Percentiles rank a stretch among this genome's conserved stretches.
These are phyloP conservation scores for Euphorbia celastroides DNA, from an alignment of 441 rosid genomes.

Conservation along the genomic window DNA sequence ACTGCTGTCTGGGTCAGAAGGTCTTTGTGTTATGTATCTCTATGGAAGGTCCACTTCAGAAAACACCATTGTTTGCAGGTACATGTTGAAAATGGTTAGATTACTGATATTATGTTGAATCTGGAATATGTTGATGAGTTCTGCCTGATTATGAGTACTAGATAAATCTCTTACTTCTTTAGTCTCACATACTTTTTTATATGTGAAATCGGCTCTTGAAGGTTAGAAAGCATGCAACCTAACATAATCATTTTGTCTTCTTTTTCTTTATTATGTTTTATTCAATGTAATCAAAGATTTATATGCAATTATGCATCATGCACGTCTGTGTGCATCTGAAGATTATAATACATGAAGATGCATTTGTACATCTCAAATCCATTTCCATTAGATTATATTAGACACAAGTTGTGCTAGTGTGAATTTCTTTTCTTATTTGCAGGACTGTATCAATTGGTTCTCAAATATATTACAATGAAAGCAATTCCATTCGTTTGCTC, in stretches of 20 bases:
- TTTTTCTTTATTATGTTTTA: background rate
- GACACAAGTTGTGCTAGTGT: slow-evolving; percentile 8
- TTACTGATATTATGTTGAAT: background rate
- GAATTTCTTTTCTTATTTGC: slow-evolving; percentile 15
- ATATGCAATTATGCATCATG: no score
- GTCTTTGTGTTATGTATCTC: slow-evolving; percentile 66
- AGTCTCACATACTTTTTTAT: background rate
- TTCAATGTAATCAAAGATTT: background rate
- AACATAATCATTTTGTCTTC: background rate
- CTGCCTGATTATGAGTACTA: background rate
- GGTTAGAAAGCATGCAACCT: background rate
- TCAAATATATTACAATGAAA: slow-evolving; percentile 50
- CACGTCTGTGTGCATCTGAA: background rate
- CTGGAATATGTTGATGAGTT: background rate
- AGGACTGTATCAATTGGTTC: slow-evolving; percentile 78
- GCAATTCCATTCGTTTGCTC: slow-evolving; percentile 46
- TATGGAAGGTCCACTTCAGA: slow-evolving; percentile 55
- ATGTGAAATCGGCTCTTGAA: background rate
- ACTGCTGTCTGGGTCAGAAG: slow-evolving; percentile 58
- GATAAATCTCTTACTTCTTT: background rate
- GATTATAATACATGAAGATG: background rate
- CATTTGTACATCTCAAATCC: no score
- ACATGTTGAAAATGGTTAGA: slow-evolving; percentile 1
- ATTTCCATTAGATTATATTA: background rate
- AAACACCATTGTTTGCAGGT: slow-evolving; percentile 74